phyloP scores from a whole-genome alignment of 2,329 filamentous ascomycete species.

The Cadophora malorum region DNA sequence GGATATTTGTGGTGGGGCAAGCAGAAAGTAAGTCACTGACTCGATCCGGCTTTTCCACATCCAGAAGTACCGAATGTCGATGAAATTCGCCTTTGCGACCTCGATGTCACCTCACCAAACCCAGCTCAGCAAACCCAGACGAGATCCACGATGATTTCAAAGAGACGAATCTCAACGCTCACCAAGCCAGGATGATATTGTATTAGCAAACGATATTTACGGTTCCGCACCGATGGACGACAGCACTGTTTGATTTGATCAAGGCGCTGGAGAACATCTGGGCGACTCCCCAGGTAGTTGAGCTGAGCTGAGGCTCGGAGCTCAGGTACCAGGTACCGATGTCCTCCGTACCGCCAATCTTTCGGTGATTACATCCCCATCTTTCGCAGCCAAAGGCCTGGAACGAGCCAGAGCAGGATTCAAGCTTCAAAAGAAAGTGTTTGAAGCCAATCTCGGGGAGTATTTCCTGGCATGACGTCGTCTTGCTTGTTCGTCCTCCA shows the following conservation, averaged over 20 bases:
- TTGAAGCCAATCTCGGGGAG: neutral
- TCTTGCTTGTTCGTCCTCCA: neutral
- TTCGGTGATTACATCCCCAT: neutral
- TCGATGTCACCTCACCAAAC: neutral
- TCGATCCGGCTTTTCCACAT: neutral
- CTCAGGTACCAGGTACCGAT: neutral
- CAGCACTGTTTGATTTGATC: neutral
- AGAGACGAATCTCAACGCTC: neutral
- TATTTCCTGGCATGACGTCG: slow-evolving; percentile 2
- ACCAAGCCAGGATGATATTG: neutral
- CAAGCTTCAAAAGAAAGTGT: neutral
- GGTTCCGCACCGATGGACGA: slow-evolving; percentile 10
- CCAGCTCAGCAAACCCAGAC: neutral
- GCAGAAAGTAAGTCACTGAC: neutral
- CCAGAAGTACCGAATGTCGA: slow-evolving; percentile 7
- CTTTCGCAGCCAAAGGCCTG: neutral
- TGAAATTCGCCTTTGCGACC: neutral
- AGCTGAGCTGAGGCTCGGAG: neutral
- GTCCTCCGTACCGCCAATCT: neutral
- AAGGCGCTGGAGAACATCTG: neutral
- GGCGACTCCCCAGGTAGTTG: neutral
- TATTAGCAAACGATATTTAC: slow-evolving; percentile 4
- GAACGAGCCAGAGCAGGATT: neutral
- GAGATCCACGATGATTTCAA: slow-evolving; percentile 13
- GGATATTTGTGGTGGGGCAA: neutral